Evolutionary conservation across 345 rosid genomes (phyloP).

Genomic region (Combretum micranthum): DNA sequence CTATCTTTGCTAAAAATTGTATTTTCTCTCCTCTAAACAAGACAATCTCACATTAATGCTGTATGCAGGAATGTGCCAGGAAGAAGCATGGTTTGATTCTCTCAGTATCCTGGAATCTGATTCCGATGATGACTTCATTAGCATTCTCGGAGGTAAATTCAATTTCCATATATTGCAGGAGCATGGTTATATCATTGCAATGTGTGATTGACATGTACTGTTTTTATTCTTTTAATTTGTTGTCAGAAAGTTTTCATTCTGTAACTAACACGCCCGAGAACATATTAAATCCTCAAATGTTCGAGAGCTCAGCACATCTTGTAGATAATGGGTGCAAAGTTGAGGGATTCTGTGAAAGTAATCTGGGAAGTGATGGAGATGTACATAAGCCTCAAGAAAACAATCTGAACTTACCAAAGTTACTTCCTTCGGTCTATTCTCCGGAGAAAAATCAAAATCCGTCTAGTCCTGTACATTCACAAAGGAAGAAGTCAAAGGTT

Average conservation of each 20-base stretch:
- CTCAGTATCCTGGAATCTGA: slow-evolving; percentile 74
- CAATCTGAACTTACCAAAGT: slow-evolving; percentile 9
- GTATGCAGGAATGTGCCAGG: slow-evolving; percentile 51
- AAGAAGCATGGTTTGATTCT: slow-evolving; percentile 76
- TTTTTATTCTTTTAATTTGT: background rate
- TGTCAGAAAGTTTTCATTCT: slow-evolving; percentile 35
- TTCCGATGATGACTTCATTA: slow-evolving; percentile 63
- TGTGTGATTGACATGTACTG: too few species aligned
- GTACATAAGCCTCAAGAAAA: slow-evolving; percentile 27
- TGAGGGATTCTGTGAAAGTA: slow-evolving; percentile 54
- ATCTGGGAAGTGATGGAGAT: slow-evolving; percentile 47
- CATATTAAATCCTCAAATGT: slow-evolving; percentile 34
- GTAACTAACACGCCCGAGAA: slow-evolving; percentile 21
- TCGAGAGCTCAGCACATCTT: slow-evolving; percentile 35
- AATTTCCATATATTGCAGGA: too few species aligned
- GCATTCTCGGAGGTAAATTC: slow-evolving; percentile 24
- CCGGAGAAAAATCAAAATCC: background rate
- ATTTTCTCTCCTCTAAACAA: background rate
- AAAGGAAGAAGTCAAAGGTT: slow-evolving; percentile 33
- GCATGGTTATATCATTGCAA: too few species aligned
- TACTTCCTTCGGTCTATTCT: slow-evolving; percentile 1
- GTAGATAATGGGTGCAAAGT: slow-evolving; percentile 39
- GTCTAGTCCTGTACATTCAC: slow-evolving; percentile 1
- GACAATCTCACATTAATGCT: background rate
- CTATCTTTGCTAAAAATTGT: background rate